These are phyloP conservation scores for Aphanomyces stellatus DNA, from an alignment of 352 stramenopile species.

Conservation along the genomic window DNA sequence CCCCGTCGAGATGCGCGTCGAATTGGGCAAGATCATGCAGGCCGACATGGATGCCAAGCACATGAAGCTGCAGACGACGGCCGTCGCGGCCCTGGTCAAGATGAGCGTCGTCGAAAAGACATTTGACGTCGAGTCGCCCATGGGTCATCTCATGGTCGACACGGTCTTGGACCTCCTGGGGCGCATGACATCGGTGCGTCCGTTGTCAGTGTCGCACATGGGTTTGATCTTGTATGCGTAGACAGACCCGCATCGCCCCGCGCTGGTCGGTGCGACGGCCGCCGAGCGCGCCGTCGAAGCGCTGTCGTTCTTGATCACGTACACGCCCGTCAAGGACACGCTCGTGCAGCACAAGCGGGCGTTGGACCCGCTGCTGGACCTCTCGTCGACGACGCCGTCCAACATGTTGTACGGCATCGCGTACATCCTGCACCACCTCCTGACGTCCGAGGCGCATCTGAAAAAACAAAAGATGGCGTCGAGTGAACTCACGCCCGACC, in stretches of 20 bases:
- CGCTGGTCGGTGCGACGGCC: slow-evolving; percentile 34
- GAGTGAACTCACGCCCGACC: slow-evolving; percentile 94
- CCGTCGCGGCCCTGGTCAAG: slow-evolving; percentile 77
- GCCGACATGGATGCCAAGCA: slow-evolving; percentile 47
- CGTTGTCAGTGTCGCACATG: too few species aligned
- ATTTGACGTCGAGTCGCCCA: slow-evolving; percentile 46
- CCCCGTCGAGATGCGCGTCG: slow-evolving; percentile 47
- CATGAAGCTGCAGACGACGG: slow-evolving; percentile 61
- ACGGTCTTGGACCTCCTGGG: slow-evolving; percentile 70
- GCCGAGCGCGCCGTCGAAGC: slow-evolving; percentile 77
- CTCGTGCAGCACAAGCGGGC: slow-evolving; percentile 30
- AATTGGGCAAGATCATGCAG: slow-evolving; percentile 70
- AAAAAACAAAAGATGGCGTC: slow-evolving; percentile 94
- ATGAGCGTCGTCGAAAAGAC: slow-evolving; percentile 76
- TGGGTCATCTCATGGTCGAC: slow-evolving; percentile 53
- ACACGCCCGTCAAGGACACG: slow-evolving; percentile 68
- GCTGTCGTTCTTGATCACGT: slow-evolving; percentile 77
- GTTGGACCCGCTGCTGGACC: slow-evolving; percentile 1
- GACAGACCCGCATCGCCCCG: too few species aligned
- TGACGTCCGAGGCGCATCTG: slow-evolving; percentile 90
- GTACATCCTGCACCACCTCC: slow-evolving; percentile 90
- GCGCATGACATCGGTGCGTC: too few species aligned
- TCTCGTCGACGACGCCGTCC: slow-evolving; percentile 26
- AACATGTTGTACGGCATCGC: slow-evolving; percentile 91
- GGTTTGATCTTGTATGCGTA: too few species aligned